Evolutionary conservation across 2,329 filamentous ascomycete species (phyloP), one percentile per base, ranked within the genome.

Genomic region (Trichoderma atroviride): DNA sequence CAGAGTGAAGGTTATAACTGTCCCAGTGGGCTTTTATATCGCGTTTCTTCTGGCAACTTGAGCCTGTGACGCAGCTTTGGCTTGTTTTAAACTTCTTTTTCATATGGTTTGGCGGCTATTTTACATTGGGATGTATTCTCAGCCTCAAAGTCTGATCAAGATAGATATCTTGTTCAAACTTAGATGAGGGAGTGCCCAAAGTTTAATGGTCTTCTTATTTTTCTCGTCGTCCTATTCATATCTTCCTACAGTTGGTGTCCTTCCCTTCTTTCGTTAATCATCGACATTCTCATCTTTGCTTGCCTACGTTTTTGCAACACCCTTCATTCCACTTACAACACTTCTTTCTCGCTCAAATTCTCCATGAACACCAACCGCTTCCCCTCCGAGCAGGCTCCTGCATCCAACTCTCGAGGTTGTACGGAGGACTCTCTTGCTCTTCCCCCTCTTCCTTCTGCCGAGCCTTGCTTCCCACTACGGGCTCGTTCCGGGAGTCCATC

Each of bases 321-420:
- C 22, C 24, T 33, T 35, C 27, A 29, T 53, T 53, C 11, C 50
- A 29, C 14, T 14, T 63, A 19, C 29, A 10, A 9, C 43, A 35
- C 40, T 13, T 35, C 31, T 63, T 16, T 14, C 24, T 37, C 27
- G 37, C 29, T 35, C 40, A 7, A 43, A 53, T 33, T 29, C 43
- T 16, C 40, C 52, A 35, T 63, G 43, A 9, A 52, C 24, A 52
- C 14, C 19, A 22, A 53, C 11, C 22, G 68, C 50, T 43, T 69
- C 71, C 22, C 24, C 43, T 22, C 27, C 14, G 13, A 24, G 14
- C 57, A 59, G 35, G 68, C 72, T 60, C 70, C 72, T 35, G 52
- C 65, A 22, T 74, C 73, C 60, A 73, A 73, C 59, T 43, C 69
- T 37, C 70, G 70, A 19, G 69, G 60, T 29, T 64, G 59, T 33